phyloP scores from a whole-genome alignment of 1,284 basidiomycete genomes.

The Vanrija pseudolonga region DNA sequence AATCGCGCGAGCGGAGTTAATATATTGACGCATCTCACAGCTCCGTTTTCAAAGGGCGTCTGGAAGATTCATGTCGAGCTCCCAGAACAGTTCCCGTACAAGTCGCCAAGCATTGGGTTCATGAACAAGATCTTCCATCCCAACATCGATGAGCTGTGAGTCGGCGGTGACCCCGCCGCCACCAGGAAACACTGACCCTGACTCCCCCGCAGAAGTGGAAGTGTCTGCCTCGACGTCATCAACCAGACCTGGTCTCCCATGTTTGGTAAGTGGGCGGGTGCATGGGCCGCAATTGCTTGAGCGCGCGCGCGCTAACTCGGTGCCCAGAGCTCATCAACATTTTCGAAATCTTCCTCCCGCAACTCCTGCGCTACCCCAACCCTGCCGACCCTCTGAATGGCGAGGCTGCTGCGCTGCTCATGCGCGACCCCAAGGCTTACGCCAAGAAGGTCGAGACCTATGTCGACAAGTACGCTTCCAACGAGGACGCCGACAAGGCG shows the following conservation, averaged over 20 bases:
- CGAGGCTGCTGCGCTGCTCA: conserved; percentile 91
- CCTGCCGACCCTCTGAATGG: conserved; percentile 97
- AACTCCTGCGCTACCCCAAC: conserved; percentile 94
- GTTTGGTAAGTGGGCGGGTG: conserved; percentile 68
- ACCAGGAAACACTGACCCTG: conserved; percentile 23
- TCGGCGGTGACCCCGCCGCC: background rate
- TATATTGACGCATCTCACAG: conserved; percentile 51
- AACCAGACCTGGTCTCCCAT: conserved; percentile 99
- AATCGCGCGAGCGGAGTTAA: background rate
- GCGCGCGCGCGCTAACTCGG: background rate
- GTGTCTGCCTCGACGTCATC: conserved; percentile 93
- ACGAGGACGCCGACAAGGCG: conserved; percentile 48
- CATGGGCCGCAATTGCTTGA: conserved; percentile 18
- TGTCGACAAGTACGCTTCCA: conserved; percentile 51
- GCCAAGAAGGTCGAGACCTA: conserved; percentile 77
- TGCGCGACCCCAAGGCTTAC: conserved; percentile 95
- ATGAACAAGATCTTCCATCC: conserved; percentile 99
- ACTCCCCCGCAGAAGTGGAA: conserved; percentile 67
- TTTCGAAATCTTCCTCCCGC: conserved; percentile 96
- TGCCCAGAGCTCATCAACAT: conserved; percentile 94
- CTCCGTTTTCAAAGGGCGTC: conserved; percentile 90
- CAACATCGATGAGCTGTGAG: conserved; percentile 92
- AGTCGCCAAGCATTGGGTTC: conserved; percentile 97
- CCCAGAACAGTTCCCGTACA: conserved; percentile 99
- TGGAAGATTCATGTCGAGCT: conserved; percentile 99